Percentiles rank a stretch among this genome's conserved stretches.
phyloP scores from a whole-genome alignment of 805 yeast species.

The Yarrowia bubula region DNA sequence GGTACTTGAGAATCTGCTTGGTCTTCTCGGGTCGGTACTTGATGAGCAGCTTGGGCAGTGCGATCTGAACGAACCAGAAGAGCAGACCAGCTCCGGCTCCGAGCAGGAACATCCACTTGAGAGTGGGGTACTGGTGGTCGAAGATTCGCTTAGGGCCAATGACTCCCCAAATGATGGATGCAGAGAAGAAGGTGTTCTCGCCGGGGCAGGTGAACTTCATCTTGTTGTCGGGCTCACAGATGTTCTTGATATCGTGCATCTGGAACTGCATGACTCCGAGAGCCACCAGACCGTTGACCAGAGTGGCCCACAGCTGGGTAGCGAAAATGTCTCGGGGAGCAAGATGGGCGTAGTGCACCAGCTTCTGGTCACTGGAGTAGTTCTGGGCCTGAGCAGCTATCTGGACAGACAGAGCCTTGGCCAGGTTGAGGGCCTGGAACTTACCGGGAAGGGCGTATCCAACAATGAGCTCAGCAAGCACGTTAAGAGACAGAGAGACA shows the following conservation, averaged over 20 bases:
- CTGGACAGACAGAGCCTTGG: constrained; percentile 60
- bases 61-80: constrained; percentile 7
- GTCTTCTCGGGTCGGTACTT: constrained; percentile 26
- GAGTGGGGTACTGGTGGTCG: constrained; percentile 34
- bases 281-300: constrained; percentile 40
- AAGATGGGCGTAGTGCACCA: constrained; percentile 58
- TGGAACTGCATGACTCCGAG: constrained; percentile 39
- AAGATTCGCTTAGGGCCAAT: constrained; percentile 51
- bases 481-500: constrained; percentile 54
- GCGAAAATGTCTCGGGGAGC: constrained; percentile 57
- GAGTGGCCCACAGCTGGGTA: constrained; percentile 43
- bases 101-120: constrained; percentile 32
- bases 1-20: neutral
- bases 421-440: constrained; percentile 59
- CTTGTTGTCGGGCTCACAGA: constrained; percentile 32
- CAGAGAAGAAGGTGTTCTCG: constrained; percentile 48
- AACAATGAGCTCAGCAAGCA: constrained; percentile 59
- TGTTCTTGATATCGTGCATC: constrained; percentile 36
- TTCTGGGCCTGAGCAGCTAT: constrained; percentile 60
- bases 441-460: constrained; percentile 65
- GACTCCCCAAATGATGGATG: constrained; percentile 48
- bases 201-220: constrained; percentile 39
- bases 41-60: constrained; percentile 30
- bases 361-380: constrained; percentile 56
- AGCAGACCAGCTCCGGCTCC: constrained; percentile 35